A percentile compares a stretch with the other conserved stretches of the same genome.
Evolutionary conservation across 345 rosid genomes (phyloP).

Genomic region (Rhodomyrtus tomentosa): DNA sequence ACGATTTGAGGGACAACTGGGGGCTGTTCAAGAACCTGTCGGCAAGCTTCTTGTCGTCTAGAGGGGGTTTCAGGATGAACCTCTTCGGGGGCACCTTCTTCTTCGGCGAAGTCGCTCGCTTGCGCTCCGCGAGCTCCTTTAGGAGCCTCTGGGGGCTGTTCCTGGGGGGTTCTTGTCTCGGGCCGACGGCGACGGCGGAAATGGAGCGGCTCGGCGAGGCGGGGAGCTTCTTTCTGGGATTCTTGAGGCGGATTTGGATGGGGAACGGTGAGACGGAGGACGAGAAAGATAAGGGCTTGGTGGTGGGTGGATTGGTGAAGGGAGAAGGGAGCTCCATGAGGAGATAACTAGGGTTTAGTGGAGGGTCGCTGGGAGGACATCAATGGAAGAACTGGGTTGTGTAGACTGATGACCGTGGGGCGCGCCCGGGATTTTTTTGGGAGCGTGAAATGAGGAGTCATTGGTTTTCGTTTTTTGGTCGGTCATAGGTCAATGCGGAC

Average conservation of each 20-base stretch:
- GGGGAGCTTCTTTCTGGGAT: conserved; percentile 16
- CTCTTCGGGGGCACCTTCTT: conserved; percentile 58
- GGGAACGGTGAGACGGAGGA: conserved; percentile 46
- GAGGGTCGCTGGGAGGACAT: not conserved
- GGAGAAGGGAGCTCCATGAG: conserved; percentile 75
- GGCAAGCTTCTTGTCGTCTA: conserved; percentile 71
- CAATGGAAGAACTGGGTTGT: not conserved
- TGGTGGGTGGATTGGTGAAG: conserved; percentile 21
- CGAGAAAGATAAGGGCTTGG: conserved; percentile 35
- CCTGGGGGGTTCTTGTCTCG: conserved; percentile 43
- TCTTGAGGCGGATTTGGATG: conserved; percentile 16
- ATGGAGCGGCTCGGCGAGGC: conserved; percentile 24
- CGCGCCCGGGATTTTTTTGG: not conserved
- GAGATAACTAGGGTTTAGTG: not conserved
- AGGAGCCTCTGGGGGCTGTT: conserved; percentile 86
- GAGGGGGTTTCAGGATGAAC: conserved; percentile 70
- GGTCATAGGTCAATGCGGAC: not conserved
- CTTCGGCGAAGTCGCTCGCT: conserved; percentile 47
- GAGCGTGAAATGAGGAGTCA: not conserved
- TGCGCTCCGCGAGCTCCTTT: conserved; percentile 89
- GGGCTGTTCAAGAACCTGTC: conserved; percentile 81
- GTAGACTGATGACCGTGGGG: no score
- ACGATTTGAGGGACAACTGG: conserved; percentile 75
- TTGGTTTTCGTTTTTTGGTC: not conserved
- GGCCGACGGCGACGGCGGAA: conserved; percentile 43